Base-by-base conservation (phyloP, 441 rosid species). In the Mallotus japonicus region DNA sequence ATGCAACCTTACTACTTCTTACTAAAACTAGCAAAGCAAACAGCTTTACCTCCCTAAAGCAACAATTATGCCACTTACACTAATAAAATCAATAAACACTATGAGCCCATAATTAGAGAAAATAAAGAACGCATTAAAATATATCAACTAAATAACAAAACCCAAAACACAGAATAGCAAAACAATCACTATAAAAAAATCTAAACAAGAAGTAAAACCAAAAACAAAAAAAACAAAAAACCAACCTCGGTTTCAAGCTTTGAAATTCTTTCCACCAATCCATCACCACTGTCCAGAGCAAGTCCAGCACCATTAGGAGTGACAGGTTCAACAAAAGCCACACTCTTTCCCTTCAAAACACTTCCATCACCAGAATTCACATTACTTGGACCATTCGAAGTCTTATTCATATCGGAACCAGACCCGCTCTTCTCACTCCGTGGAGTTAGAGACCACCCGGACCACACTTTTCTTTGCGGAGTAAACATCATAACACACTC, bases 231-330 rank as follows among this genome's bases (percentile, higher is more conserved):
- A 5, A 34, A 34, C 1, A 34, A 3, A 15, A 19, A 20, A 66
- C 75, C 20, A 14, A 94, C 97, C 97, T 91, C 97, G 19, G 77
- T 85, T 77, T 95, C 96, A 20, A 95, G 98, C 82, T 76, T 83
- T 8, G 88, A 79, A 42, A 82, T 74, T 83, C 83, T 88, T 37
- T 85, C 85, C 5, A 69, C 76, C 88, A 83, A 65, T 54, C 73
- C 79, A 63, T 58, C 65, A 46, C 69, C 79, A n/a, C 60, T 55
- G 28, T 81, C 77, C 67, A 64, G 42, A n/a, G 5, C 79, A 53
- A 63, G 60, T 54, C 78, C 85, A 42, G 76, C 74, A 37, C 80
- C 85, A 59, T 83, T 80, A 19, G 74, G 83, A 17, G 84, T 87
- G 14, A 66, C 84, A 37, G 83, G 83, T 63, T 87, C 95, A 24